These are phyloP conservation scores for Mucuna pruriens DNA, from an alignment of 306 rosid genomes.

Conservation along the genomic window DNA sequence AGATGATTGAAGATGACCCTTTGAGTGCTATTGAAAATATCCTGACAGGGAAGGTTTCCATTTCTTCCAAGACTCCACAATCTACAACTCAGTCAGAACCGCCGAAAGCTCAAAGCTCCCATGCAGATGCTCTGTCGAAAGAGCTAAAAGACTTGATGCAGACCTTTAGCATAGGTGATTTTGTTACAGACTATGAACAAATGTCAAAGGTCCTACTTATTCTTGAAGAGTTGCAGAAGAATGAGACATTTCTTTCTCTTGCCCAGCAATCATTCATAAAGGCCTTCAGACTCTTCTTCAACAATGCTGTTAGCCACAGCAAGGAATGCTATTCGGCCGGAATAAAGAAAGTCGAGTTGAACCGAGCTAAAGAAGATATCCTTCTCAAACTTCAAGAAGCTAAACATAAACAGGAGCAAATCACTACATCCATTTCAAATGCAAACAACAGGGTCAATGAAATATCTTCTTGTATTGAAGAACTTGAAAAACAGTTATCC, in stretches of 20 bases:
- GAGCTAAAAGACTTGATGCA: constrained; percentile 1
- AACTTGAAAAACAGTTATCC: constrained; percentile 13
- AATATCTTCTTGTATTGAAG: constrained; percentile 16
- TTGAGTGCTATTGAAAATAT: constrained; percentile 19
- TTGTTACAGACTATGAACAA: constrained; percentile 10
- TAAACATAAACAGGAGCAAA: constrained; percentile 8
- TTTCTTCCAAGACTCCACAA: neutral
- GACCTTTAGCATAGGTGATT: constrained; percentile 7
- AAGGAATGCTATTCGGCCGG: neutral
- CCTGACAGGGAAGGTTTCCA: constrained; percentile 23
- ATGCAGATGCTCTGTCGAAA: neutral
- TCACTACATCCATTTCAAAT: neutral
- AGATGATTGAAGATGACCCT: constrained; percentile 25
- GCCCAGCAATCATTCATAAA: neutral
- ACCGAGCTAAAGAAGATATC: constrained; percentile 6
- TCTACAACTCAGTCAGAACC: neutral
- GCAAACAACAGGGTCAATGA: constrained; percentile 1
- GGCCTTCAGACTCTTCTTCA: constrained; percentile 3
- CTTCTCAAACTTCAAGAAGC: constrained; percentile 8
- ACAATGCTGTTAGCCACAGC: neutral
- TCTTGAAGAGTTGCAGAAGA: constrained; percentile 24
- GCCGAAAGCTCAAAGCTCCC: neutral
- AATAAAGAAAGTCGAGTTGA: constrained; percentile 6
- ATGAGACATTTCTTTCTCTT: constrained; percentile 4
- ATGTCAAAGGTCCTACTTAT: constrained; percentile 4